phyloP scores from a whole-genome alignment of 139 green algal species.

The Raphidocelis subcapitata region DNA sequence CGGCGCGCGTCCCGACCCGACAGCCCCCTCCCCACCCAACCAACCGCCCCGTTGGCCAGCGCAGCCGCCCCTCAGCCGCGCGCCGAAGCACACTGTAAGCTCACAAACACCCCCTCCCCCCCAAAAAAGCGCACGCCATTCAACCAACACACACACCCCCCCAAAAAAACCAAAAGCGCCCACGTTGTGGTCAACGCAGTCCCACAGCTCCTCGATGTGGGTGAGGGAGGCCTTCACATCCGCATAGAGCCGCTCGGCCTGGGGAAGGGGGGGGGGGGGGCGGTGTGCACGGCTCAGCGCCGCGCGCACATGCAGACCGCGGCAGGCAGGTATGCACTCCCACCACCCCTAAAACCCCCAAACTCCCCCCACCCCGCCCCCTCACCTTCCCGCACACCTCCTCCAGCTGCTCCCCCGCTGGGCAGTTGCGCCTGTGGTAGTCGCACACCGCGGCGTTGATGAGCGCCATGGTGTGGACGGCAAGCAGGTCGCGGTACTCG shows the following conservation, averaged over 20 bases:
- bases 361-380: not conserved
- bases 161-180: not conserved
- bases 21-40: not conserved
- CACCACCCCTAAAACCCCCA: no score
- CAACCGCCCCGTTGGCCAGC: not conserved
- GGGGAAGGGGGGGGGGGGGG: not conserved
- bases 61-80: not conserved
- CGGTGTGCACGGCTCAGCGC: no score
- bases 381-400: conserved; percentile 67
- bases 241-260: conserved; percentile 12
- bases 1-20: not conserved
- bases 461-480: conserved; percentile 60
- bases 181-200: conserved; percentile 28
- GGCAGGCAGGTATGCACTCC: not conserved
- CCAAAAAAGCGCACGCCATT: not conserved
- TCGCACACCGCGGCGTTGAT: conserved; percentile 85
- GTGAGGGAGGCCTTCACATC: conserved; percentile 3
- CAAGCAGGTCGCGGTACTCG: conserved; percentile 70
- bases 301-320: no score
- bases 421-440: conserved; percentile 66
- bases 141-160: not conserved
- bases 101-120: not conserved
- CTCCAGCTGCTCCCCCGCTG: conserved; percentile 57
- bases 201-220: conserved; percentile 1
- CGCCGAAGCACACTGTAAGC: not conserved